These are phyloP conservation scores for Candida lessepsii DNA, from an alignment of 805 yeast genomes.

Conservation along the genomic window DNA sequence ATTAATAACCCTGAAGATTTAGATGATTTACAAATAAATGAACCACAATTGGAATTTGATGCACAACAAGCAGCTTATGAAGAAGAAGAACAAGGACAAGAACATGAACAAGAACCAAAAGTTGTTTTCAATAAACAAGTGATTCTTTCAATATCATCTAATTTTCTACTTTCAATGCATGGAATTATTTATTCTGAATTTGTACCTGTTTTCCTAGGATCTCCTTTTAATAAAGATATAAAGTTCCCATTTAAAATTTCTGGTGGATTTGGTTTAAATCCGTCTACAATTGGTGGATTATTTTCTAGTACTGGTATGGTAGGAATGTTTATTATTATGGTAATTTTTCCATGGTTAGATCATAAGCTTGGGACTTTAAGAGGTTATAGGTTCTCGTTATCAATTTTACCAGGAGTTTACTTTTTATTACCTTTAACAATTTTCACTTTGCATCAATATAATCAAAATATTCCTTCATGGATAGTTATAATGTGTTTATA, in stretches of 20 bases:
- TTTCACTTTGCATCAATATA: slow-evolving; percentile 30
- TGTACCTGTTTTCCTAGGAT: slow-evolving; percentile 31
- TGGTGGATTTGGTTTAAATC: slow-evolving; percentile 36
- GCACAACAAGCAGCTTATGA: background rate
- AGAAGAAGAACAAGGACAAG: background rate
- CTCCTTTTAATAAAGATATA: slow-evolving; percentile 22
- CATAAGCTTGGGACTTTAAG: slow-evolving; percentile 18
- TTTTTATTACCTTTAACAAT: slow-evolving; percentile 29
- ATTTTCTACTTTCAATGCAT: slow-evolving; percentile 34
- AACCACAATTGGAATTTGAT: slow-evolving; percentile 4
- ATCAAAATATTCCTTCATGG: slow-evolving; percentile 28
- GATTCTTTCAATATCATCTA: slow-evolving; percentile 28
- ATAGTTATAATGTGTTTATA: slow-evolving; percentile 27
- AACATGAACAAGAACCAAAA: background rate
- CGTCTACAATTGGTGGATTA: slow-evolving; percentile 30
- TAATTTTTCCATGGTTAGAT: slow-evolving; percentile 38
- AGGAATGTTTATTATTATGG: slow-evolving; percentile 42
- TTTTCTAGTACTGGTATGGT: slow-evolving; percentile 35
- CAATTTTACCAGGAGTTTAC: slow-evolving; percentile 33
- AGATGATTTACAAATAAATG: slow-evolving; percentile 5
- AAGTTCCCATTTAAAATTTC: slow-evolving; percentile 31
- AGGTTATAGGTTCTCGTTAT: slow-evolving; percentile 28
- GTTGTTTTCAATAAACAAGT: slow-evolving; percentile 21
- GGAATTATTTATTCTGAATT: slow-evolving; percentile 32
- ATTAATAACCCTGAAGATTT: slow-evolving; percentile 2